Percentiles rank a stretch among this genome's conserved stretches.
Conservation (phyloP, 2,329 filamentous ascomycete species). For the Mycogone perniciosa region DNA sequence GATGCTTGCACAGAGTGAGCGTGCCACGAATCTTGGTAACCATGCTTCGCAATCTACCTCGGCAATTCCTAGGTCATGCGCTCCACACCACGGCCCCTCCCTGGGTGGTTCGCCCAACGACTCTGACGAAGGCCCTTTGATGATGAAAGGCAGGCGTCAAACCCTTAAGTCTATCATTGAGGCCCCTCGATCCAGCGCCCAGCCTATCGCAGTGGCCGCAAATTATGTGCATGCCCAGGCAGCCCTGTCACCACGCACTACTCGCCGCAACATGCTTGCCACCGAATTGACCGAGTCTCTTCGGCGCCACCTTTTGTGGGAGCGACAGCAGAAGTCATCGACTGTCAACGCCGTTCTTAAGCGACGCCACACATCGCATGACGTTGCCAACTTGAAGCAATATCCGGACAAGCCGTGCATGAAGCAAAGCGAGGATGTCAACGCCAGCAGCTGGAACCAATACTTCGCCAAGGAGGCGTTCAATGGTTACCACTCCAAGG, state of each 20-base stretch:
- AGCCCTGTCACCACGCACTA: constrained; percentile 84
- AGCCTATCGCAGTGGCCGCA: constrained; percentile 72
- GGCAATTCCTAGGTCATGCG: constrained; percentile 58
- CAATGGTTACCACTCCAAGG: constrained; percentile 39
- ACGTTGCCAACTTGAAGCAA: constrained; percentile 81
- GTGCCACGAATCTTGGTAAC: constrained; percentile 62
- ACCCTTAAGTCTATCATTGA: constrained; percentile 52
- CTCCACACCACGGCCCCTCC: constrained; percentile 38
- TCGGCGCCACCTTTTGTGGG: constrained; percentile 85
- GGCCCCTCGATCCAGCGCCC: constrained; percentile 59
- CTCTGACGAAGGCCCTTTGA: constrained; percentile 55
- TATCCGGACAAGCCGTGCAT: constrained; percentile 63
- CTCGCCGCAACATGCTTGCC: constrained; percentile 88
- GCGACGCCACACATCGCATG: constrained; percentile 82
- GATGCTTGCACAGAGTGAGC: constrained; percentile 73
- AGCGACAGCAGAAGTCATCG: constrained; percentile 88
- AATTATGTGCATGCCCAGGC: constrained; percentile 60
- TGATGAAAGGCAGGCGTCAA: constrained; percentile 54
- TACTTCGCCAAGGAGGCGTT: constrained; percentile 76
- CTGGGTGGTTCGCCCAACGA: constrained; percentile 49
- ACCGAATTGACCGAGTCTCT: constrained; percentile 92
- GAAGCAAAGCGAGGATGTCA: constrained; percentile 54
- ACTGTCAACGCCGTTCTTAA: constrained; percentile 85
- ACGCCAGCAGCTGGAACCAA: constrained; percentile 74
- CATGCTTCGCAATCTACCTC: constrained; percentile 61